These are phyloP conservation scores for Saccharomyces hybrid DNA, from an alignment of 1,139 yeast species.

Conservation along the genomic window DNA sequence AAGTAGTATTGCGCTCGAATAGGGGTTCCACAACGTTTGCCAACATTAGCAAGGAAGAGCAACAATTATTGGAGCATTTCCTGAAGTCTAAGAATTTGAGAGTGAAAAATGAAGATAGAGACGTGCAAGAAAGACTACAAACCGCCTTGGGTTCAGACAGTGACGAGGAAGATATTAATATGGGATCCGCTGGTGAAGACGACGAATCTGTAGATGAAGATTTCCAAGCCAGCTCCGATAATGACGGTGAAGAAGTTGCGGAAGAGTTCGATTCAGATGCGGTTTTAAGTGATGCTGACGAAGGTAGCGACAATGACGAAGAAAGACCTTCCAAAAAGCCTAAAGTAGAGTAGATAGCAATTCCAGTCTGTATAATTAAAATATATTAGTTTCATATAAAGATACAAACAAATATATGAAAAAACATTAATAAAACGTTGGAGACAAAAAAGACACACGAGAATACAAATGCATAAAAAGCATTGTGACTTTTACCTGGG, in stretches of 20 bases:
- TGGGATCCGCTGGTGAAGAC: conserved; percentile 72
- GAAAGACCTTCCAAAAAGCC: conserved; percentile 33
- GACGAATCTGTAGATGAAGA: conserved; percentile 65
- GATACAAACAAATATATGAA: neutral
- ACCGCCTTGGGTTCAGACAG: conserved; percentile 67
- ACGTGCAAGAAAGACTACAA: conserved; percentile 73
- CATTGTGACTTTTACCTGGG: too few relatives aligned
- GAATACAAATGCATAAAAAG: too few relatives aligned
- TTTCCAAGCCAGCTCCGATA: conserved; percentile 53
- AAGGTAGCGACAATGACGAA: conserved; percentile 32
- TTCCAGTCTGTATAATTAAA: neutral
- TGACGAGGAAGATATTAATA: conserved; percentile 56
- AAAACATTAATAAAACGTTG: too few relatives aligned
- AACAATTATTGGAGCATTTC: conserved; percentile 65
- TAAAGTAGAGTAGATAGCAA: conserved; percentile 20
- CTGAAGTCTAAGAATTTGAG: conserved; percentile 70
- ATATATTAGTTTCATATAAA: neutral
- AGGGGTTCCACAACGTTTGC: conserved; percentile 77
- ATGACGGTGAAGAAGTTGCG: conserved; percentile 60
- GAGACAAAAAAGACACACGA: too few relatives aligned
- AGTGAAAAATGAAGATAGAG: conserved; percentile 83
- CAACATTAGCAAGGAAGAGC: conserved; percentile 86
- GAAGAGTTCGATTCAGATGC: conserved; percentile 85
- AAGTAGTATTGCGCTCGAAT: conserved; percentile 60
- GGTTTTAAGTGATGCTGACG: conserved; percentile 39